Evolutionary conservation across 1,284 basidiomycete species (phyloP).

Genomic region (Ceratobasidium sp.): DNA sequence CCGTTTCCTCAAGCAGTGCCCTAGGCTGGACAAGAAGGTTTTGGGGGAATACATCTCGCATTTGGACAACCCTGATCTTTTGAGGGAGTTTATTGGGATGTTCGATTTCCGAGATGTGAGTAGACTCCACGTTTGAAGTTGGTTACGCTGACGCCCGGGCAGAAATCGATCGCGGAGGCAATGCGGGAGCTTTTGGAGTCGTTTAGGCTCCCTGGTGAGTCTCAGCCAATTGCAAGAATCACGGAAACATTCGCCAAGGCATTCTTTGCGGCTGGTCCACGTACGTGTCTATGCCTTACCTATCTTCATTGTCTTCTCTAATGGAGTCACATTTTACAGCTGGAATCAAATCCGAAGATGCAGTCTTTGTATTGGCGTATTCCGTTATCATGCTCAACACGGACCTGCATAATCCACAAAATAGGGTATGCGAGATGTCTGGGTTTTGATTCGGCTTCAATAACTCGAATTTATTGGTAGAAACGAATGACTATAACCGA

Average conservation of each 20-base stretch:
- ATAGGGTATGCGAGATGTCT: constrained; percentile 69
- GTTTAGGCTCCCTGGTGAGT: constrained; percentile 95
- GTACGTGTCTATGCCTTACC: constrained; percentile 59
- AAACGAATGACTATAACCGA: constrained; percentile 98
- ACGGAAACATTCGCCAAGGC: constrained; percentile 94
- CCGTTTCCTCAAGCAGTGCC: constrained; percentile 86
- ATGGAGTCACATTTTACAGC: constrained; percentile 59
- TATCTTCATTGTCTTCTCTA: background rate
- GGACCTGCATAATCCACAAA: constrained; percentile 97
- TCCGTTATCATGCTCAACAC: constrained; percentile 99
- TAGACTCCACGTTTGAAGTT: constrained; percentile 44
- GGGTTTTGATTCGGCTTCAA: constrained; percentile 26
- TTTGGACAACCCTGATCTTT: constrained; percentile 86
- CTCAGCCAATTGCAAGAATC: constrained; percentile 94
- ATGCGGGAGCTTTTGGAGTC: constrained; percentile 94
- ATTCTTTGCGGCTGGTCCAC: constrained; percentile 88
- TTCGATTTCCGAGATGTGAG: constrained; percentile 92
- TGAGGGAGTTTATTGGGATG: constrained; percentile 88
- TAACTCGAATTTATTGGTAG: constrained; percentile 59
- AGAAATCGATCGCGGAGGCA: constrained; percentile 96
- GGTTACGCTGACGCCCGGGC: constrained; percentile 4
- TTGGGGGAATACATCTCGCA: constrained; percentile 95
- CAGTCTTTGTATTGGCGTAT: constrained; percentile 94
- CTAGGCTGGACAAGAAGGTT: constrained; percentile 91
- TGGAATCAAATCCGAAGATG: constrained; percentile 92